phyloP scores from a whole-genome alignment of 2,329 filamentous ascomycete genomes.

The Pseudogymnoascus verrucosus region DNA sequence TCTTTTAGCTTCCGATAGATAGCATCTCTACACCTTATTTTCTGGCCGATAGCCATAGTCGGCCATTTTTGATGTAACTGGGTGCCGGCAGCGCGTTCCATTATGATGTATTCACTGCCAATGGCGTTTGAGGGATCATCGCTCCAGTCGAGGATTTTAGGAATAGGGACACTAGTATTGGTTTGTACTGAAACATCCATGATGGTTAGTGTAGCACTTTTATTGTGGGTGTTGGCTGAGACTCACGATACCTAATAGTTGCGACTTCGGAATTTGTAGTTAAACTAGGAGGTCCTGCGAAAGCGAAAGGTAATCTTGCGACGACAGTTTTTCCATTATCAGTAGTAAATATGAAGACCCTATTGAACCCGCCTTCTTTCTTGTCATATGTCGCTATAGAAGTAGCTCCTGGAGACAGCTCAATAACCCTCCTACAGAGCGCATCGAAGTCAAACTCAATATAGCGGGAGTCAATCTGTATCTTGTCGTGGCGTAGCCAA shows the following conservation, averaged over 20 bases:
- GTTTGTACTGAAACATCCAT: constrained; percentile 10
- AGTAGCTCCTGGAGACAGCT: constrained; percentile 30
- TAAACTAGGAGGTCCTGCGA: constrained; percentile 31
- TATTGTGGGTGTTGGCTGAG: background rate
- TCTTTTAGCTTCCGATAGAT: constrained; percentile 15
- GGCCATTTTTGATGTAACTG: constrained; percentile 28
- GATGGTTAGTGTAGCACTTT: background rate
- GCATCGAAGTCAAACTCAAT: constrained; percentile 34
- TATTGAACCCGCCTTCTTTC: constrained; percentile 37
- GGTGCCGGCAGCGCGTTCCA: constrained; percentile 31
- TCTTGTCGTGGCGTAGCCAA: constrained; percentile 32
- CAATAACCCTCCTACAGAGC: constrained; percentile 30
- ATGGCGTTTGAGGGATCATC: constrained; percentile 29
- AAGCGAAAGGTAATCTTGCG: constrained; percentile 33
- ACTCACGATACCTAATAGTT: constrained; percentile 35
- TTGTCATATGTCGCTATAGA: constrained; percentile 32
- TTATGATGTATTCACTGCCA: constrained; percentile 34
- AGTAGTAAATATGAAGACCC: constrained; percentile 35
- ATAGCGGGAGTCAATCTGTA: constrained; percentile 29
- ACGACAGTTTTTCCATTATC: constrained; percentile 32
- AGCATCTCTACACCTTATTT: constrained; percentile 19
- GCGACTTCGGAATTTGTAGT: constrained; percentile 38
- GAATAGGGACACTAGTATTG: constrained; percentile 34
- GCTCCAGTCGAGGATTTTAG: constrained; percentile 35
- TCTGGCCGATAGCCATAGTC: constrained; percentile 25